Conservation (phyloP, 345 rosid species). For the Populus deltoides region DNA sequence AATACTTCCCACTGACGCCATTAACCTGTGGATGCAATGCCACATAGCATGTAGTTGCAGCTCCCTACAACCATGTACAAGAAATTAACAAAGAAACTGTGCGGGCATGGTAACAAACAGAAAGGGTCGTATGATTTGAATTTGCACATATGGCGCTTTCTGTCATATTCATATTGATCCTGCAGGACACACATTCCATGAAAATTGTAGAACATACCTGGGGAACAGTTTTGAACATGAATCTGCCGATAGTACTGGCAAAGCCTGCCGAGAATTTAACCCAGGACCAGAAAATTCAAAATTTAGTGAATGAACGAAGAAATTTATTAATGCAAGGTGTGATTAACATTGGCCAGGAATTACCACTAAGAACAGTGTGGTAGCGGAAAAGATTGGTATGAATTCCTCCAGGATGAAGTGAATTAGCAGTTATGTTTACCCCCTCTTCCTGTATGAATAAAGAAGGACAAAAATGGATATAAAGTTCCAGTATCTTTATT, state of each 20-base stretch:
- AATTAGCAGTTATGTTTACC: conserved; percentile 53
- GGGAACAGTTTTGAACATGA: conserved; percentile 40
- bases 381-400: conserved; percentile 52
- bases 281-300: neutral
- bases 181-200: neutral
- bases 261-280: conserved; percentile 36
- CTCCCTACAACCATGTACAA: conserved; percentile 43
- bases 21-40: conserved; percentile 64
- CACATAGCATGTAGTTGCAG: conserved; percentile 71
- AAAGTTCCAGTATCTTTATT: neutral
- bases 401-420: conserved; percentile 70
- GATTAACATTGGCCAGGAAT: neutral
- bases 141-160: neutral
- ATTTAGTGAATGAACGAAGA: neutral
- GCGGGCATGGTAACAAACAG: neutral
- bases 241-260: conserved; percentile 29
- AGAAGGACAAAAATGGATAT: neutral
- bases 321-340: neutral
- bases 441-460: conserved; percentile 45
- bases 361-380: conserved; percentile 40
- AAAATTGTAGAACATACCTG: conserved; percentile 35
- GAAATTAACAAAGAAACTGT: neutral
- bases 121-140: neutral
- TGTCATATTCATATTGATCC: neutral
- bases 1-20: conserved; percentile 61